Base-by-base conservation (phyloP, 306 rosid species). In the Aeschynomene evenia region DNA sequence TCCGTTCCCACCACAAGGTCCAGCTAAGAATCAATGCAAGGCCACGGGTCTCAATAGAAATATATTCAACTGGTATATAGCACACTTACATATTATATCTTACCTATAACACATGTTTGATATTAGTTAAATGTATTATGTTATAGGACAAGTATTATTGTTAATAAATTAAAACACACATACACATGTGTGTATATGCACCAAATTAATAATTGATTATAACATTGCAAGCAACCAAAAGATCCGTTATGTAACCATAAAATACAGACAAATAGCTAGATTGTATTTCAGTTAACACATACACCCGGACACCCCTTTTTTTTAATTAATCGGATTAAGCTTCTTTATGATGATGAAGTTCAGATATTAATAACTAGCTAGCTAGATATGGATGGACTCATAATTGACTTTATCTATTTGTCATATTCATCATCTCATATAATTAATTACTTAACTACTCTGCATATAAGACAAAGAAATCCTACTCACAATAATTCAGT, bases 1-100 rank as follows among this genome's bases (percentile, higher is more conserved):
- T 81, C 74, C 62, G 79, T 81, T 81, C 86, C 86, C 88, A 85
- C 90, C 86, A 76, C 74, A 69, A 23, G 34, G 58, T 54, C 64
- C 83, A 79, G 72, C 76, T 60, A 59, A 58, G 43, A 72, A 50
- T 48, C 22, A 37, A n/a, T n/a, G 42, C 56, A 68, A 56, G 51
- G 45, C 53, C 49, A 39, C 39, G n/a, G n/a, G n/a, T n/a, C n/a
- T n/a, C n/a, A n/a, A n/a, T n/a, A n/a, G n/a, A n/a, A n/a, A n/a
- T n/a, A n/a, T n/a, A n/a, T n/a, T n/a, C n/a, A n/a, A n/a, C n/a
- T n/a, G n/a, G n/a, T n/a, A n/a, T n/a, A n/a, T n/a, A n/a, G n/a
- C n/a, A n/a, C n/a, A n/a, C n/a, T n/a, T n/a, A n/a, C n/a, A n/a
- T n/a, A n/a, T n/a, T n/a, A n/a, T n/a, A n/a, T n/a, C n/a, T n/a